Evolutionary conservation across 2,329 filamentous ascomycete genomes (phyloP), one percentile per base, ranked within the genome.

Genomic region (Xylariaceae sp.): DNA sequence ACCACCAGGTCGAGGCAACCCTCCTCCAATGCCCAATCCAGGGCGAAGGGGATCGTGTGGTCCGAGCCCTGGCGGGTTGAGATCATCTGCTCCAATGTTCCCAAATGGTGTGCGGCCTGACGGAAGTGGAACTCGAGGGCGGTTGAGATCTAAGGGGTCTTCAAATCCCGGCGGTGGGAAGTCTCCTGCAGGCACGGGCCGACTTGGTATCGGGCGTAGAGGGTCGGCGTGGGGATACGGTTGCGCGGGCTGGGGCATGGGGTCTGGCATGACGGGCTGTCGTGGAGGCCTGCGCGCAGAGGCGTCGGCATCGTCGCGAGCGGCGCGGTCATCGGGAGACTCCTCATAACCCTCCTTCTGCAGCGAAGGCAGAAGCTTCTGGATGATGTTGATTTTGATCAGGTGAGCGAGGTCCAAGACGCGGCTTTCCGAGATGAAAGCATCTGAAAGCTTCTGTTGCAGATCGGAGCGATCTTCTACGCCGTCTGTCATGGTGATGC

Each of bases 101-200:
- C 66, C 66, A 52, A 82, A 80, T 0, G 86, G 87, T 12, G 81
- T 78, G 13, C 76, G 73, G 22, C 75, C 79, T 6, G 73, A 73
- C 31, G 55, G 47, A 6, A 55, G 51, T 6, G 34, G 67, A 57
- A 78, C 76, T 10, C 84, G 80, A 2, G 81, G 88, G 1, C 84
- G 78, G 55, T 89, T 84, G 54, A 97, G 79, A 57, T 97, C 90
- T 63, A 90, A 87, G 65, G 97, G 91, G 67, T 99, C 93, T 60
- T 97, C 94, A 60, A 97, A 97, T 17, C 83, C 90, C 0, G 94
- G 94, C 0, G 93, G 92, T 1, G 87, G 83, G 60, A 96, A 91
- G 59, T 92, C 89, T 10, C 78, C 84, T 0, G 80, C 73, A 0
- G 92, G 91, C 14, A 84, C 66, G 1, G 88, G 88, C 17, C 76